These are phyloP conservation scores for Purpureocillium takamizusanense DNA, from an alignment of 2,329 filamentous ascomycete species.

Conservation along the genomic window DNA sequence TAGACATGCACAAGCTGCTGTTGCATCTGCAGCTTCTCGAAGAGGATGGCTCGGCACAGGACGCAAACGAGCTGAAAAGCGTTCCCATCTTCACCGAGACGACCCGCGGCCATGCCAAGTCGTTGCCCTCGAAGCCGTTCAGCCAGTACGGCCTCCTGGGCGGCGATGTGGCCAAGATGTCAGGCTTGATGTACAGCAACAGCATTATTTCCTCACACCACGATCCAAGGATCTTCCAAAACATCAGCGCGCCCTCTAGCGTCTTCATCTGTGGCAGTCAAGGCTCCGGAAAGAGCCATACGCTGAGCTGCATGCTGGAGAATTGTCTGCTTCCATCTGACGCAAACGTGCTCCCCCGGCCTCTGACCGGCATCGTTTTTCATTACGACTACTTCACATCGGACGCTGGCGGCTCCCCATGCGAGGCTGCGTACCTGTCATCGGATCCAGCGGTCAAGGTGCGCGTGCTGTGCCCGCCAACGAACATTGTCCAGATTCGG, in stretches of 20 bases:
- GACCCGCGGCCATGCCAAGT: slow-evolving; percentile 2
- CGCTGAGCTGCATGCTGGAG: slow-evolving; percentile 45
- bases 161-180: slow-evolving; percentile 3
- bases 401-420: slow-evolving; percentile 37
- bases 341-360: slow-evolving; percentile 36
- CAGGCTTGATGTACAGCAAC: not conserved
- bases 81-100: slow-evolving; percentile 11
- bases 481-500: slow-evolving; percentile 34
- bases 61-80: slow-evolving; percentile 5
- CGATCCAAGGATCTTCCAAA: slow-evolving; percentile 31
- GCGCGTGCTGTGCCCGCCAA: slow-evolving; percentile 44
- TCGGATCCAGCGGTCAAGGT: slow-evolving; percentile 34
- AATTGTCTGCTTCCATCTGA: slow-evolving; percentile 41
- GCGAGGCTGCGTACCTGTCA: slow-evolving; percentile 50
- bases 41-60: not conserved
- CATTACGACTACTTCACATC: slow-evolving; percentile 52
- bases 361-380: slow-evolving; percentile 53
- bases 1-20: not conserved
- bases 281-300: slow-evolving; percentile 56
- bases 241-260: slow-evolving; percentile 42
- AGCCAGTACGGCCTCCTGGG: slow-evolving; percentile 13
- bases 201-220: not conserved
- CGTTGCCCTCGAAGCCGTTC: not conserved
- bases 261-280: slow-evolving; percentile 57
- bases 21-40: slow-evolving; percentile 5